These are phyloP conservation scores for Pharnaceum exiguum DNA, from an alignment of 148 eudicot genomes.

Conservation along the genomic window DNA sequence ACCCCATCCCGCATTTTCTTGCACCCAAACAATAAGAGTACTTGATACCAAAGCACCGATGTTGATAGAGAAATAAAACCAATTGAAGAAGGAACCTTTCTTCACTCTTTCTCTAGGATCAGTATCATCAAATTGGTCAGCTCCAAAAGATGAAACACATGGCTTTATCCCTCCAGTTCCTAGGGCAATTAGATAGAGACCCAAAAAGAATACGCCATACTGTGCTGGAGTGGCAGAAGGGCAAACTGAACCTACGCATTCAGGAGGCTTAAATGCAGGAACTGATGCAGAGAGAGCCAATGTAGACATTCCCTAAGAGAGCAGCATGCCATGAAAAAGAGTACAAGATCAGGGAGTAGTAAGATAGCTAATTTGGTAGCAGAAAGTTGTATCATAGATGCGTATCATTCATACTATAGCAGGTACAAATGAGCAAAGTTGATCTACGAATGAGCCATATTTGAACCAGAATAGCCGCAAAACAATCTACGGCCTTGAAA, in stretches of 20 bases:
- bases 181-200: conserved; percentile 48
- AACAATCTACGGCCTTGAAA: no score
- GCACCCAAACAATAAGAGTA: conserved; percentile 42
- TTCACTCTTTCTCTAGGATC: conserved; percentile 39
- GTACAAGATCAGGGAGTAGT: neutral
- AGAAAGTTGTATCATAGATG: no score
- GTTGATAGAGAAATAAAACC: conserved; percentile 49
- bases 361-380: neutral
- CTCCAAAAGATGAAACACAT: conserved; percentile 52
- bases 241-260: conserved; percentile 37
- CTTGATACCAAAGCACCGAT: conserved; percentile 42
- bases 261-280: conserved; percentile 24
- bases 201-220: conserved; percentile 38
- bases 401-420: no score
- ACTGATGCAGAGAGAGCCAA: conserved; percentile 64
- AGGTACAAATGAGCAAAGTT: no score
- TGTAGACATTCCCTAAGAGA: conserved; percentile 32
- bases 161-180: conserved; percentile 60
- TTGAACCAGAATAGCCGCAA: no score
- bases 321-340: neutral
- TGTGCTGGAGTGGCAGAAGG: conserved; percentile 36
- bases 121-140: conserved; percentile 52
- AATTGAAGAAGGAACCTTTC: conserved; percentile 48
- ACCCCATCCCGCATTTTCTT: conserved; percentile 47
- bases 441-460: no score